A percentile compares a stretch with the other conserved stretches of the same genome.
phyloP scores from a whole-genome alignment of 1,284 basidiomycete species.

The Apiotrichum brassicae region DNA sequence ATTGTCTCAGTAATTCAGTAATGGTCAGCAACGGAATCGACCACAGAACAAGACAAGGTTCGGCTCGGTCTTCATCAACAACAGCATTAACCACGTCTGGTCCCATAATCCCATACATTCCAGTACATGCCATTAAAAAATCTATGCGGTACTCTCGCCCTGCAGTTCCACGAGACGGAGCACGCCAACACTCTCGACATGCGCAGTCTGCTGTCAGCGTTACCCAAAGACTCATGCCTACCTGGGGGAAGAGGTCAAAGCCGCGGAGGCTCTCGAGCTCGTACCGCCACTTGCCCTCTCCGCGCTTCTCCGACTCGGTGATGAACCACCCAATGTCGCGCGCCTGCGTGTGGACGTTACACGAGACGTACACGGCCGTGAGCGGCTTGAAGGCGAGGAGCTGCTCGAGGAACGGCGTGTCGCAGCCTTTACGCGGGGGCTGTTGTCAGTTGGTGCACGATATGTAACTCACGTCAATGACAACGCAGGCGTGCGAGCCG shows the following conservation, averaged over 20 bases:
- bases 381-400: conserved; percentile 63
- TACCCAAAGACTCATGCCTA: not conserved
- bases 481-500: conserved; percentile 39
- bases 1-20: too few species aligned
- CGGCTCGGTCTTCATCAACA: too few species aligned
- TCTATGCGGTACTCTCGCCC: too few species aligned
- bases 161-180: too few species aligned
- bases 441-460: conserved; percentile 37
- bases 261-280: conserved; percentile 71
- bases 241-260: conserved; percentile 80
- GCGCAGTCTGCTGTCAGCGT: conserved; percentile 22
- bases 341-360: conserved; percentile 64
- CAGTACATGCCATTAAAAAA: too few species aligned
- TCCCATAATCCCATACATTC: too few species aligned
- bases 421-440: conserved; percentile 86
- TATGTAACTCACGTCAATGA: conserved; percentile 42
- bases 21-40: too few species aligned
- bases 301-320: conserved; percentile 18
- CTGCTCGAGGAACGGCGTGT: conserved; percentile 72
- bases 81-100: too few species aligned
- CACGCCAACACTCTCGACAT: conserved; percentile 55
- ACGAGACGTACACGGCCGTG: conserved; percentile 83
- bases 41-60: too few species aligned
- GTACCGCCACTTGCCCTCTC: conserved; percentile 28
- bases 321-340: conserved; percentile 19